Evolutionary conservation across 1,284 basidiomycete genomes (phyloP).

Genomic region (Naganishia sp.): DNA sequence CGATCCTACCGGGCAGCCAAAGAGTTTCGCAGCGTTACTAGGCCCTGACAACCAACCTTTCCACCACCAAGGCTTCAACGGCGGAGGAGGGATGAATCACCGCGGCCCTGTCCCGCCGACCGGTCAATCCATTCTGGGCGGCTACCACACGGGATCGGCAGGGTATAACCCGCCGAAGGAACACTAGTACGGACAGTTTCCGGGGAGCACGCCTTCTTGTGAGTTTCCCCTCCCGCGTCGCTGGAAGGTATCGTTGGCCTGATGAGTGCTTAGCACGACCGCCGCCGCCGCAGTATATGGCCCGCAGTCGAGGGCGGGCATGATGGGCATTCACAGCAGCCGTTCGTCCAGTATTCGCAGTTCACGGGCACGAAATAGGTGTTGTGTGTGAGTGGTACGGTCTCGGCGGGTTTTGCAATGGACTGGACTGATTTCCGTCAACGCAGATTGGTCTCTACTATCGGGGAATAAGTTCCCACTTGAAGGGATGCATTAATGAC

Average conservation of each 20-base stretch:
- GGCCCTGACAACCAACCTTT: conserved; percentile 3
- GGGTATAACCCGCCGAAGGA: conserved; percentile 9
- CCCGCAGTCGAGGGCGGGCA: conserved; percentile 59
- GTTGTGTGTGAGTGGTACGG: conserved; percentile 53
- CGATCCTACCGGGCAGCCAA: too few species aligned
- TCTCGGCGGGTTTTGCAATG: background rate
- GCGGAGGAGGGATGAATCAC: background rate
- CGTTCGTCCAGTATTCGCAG: conserved; percentile 79
- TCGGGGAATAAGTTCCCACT: conserved; percentile 39
- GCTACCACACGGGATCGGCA: conserved; percentile 29
- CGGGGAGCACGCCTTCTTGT: conserved; percentile 22
- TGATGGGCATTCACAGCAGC: conserved; percentile 60
- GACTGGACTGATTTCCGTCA: background rate
- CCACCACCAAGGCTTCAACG: conserved; percentile 9
- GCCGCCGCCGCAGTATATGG: conserved; percentile 66
- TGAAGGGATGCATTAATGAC: conserved; percentile 82
- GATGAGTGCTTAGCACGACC: conserved; percentile 37
- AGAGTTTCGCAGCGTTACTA: too few species aligned
- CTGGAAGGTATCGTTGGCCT: conserved; percentile 49
- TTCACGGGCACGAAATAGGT: conserved; percentile 79
- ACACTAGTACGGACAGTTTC: conserved; percentile 26
- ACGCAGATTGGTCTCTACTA: conserved; percentile 53
- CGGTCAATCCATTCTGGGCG: conserved; percentile 13
- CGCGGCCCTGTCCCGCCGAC: conserved; percentile 20
- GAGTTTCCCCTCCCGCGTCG: background rate